Evolutionary conservation across 257 asterid genomes (phyloP), one percentile per base, ranked within the genome.

Genomic region (Paulownia fortunei): DNA sequence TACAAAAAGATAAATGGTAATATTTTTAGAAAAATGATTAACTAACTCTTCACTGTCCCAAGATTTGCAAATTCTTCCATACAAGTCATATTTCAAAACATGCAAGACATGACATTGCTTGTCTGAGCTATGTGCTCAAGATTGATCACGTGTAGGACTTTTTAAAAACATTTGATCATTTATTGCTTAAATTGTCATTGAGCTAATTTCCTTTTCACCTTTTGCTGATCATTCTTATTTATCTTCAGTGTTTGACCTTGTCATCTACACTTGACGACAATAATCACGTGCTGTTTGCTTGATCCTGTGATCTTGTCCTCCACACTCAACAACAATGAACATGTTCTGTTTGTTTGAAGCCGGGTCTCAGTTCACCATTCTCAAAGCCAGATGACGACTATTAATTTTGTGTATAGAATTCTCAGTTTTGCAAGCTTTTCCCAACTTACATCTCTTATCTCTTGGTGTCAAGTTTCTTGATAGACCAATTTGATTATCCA

Each of bases 381-480:
- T n/a, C 27, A 32, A 18, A 51, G 64, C 51, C 18, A 51, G 32
- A 44, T 12, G 21, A 39, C n/a, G n/a, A 54, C 39, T 58, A 44
- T 73, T 15, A 24, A 36, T 36, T 47, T 49, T 47, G 51, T n/a
- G n/a, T n/a, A n/a, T n/a, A n/a, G 39, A 34, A 18, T 10, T 1
- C 80, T 64, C 30, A 3, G 18, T 27, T 62, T 62, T 27, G 21
- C 41, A 56, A 41, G 6, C 15, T 67, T 12, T 60, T 54, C 27
- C 69, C 23, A n/a, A n/a, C n/a, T n/a, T n/a, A 46, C 55, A 68
- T 42, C 72, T 49, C 63, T 46, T n/a, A n/a, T 42, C 18, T 58
- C 23, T 2, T 34, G 54, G 71, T 41, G 15, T 42, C 34, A 4
- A 41, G 75, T 41, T 30, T 34, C 68, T 44, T 32, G 69, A 44